Percentiles rank a stretch among this genome's conserved stretches.
Evolutionary conservation across 2,329 filamentous ascomycete genomes (phyloP).

Genomic region (Colletotrichum nymphaeae): DNA sequence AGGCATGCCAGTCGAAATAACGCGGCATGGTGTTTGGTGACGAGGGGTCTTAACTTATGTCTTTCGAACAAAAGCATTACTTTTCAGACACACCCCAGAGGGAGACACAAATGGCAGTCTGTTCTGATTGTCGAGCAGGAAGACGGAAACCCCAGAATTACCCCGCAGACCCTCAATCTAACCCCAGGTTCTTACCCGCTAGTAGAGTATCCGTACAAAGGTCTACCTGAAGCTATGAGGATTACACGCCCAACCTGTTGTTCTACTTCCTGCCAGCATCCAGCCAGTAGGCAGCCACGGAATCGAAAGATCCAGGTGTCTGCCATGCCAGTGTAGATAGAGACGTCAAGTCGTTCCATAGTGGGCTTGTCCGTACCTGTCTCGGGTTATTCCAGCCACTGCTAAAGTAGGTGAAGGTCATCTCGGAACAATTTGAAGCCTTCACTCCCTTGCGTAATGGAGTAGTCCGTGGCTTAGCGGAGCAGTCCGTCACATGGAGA

Average conservation of each 20-base stretch:
- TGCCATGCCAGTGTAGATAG: background rate
- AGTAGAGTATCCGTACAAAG: background rate
- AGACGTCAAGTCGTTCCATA: background rate
- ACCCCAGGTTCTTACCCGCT: conserved; percentile 3
- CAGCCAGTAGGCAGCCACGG: background rate
- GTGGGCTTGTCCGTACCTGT: background rate
- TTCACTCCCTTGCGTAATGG: background rate
- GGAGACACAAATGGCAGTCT: too few species aligned
- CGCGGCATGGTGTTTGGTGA: too few species aligned
- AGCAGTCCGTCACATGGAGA: background rate
- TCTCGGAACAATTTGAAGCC: background rate
- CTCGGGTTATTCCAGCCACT: conserved; percentile 8
- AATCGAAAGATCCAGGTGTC: background rate
- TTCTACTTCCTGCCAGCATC: too few species aligned
- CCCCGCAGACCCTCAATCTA: conserved; percentile 2
- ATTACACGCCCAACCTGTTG: too few species aligned
- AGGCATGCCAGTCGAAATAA: too few species aligned
- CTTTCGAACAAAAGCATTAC: too few species aligned
- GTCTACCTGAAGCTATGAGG: too few species aligned
- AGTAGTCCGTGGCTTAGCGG: background rate
- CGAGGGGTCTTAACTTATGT: too few species aligned
- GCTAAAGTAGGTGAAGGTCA: background rate
- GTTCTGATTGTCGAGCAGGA: background rate
- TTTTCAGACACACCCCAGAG: too few species aligned
- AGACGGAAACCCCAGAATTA: background rate